Base-by-base conservation (phyloP, 805 yeast genomes). In the Candida corydali region DNA sequence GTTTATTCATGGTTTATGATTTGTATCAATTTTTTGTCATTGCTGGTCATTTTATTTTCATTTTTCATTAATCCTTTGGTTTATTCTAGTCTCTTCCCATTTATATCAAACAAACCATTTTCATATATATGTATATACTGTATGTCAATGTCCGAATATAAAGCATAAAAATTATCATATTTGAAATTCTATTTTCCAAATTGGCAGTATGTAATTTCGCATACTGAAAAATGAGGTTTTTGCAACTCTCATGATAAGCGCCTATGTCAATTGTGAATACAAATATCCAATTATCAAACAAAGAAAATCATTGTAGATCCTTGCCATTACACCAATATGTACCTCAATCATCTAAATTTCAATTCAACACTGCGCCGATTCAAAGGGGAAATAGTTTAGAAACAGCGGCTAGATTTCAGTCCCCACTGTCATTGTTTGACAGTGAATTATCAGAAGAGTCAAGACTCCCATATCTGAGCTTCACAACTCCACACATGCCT, bases 401-500 rank as follows among this genome's bases (percentile, higher is more conserved):
- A 23, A n/a, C 10, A 31, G n/a, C 27, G 6, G 22, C 27, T 10
- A 20, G 8, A n/a, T 31, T 27, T 10, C 15, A 22, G 8, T 31
- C 17, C 25, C 9, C 19, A 16, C 11, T 22, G 4, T 15, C 27
- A 4, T 11, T 29, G 11, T 10, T 14, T 9, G 23, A 17, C 6
- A 25, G 29, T 8, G 14, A 24, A 17, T 19, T 16, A 9, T 8
- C 11, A 11, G n/a, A n/a, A n/a, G 15, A 7, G 3, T 9, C 23
- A 20, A 22, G 29, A 32, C 11, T 26, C n/a, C 8, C 10, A n/a
- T 20, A 39, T 25, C 17, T 23, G 3, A 25, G 30, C 14, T 20
- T 28, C 23, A 35, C 20, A 8, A 27, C 50, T 2, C 59, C 56
- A 3, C 57, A 54, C 32, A 38, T 40, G 22, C 55, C 61, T 3